Percentiles rank a stretch among this genome's conserved stretches.
Evolutionary conservation across 495 filamentous ascomycete genomes (phyloP).

Genomic region (Aspergillus avenaceus): DNA sequence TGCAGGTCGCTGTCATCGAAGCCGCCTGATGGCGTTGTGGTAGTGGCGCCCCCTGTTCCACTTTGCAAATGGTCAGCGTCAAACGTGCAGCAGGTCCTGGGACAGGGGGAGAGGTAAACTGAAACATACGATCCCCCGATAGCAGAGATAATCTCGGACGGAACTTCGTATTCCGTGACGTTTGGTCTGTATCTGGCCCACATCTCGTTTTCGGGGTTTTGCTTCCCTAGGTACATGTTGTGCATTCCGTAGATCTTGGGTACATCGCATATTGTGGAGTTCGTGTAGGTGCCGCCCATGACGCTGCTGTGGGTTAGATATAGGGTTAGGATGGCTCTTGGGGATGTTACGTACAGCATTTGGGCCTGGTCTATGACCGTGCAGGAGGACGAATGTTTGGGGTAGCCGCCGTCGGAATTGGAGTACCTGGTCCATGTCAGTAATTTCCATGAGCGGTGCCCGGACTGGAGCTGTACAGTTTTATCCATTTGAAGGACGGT

Average conservation of each 20-base stretch:
- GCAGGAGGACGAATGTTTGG: slow-evolving; percentile 5
- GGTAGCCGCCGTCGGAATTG: not conserved
- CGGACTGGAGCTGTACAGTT: not conserved
- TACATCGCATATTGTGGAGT: slow-evolving; percentile 5
- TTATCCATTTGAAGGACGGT: slow-evolving; percentile 8
- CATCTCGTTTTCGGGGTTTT: not conserved
- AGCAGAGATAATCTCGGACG: not conserved
- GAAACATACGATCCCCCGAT: slow-evolving; percentile 8
- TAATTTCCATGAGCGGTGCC: not conserved
- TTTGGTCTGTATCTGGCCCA: slow-evolving; percentile 4
- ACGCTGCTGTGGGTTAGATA: not conserved
- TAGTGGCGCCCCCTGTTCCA: not conserved
- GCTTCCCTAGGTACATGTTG: slow-evolving; percentile 9
- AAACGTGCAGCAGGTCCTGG: not conserved
- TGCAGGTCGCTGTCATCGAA: slow-evolving; percentile 5
- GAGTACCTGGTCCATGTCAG: not conserved
- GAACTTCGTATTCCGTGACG: slow-evolving; percentile 5
- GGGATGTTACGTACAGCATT: slow-evolving; percentile 3
- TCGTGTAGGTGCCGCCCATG: slow-evolving; percentile 6
- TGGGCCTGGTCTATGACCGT: slow-evolving; percentile 3
- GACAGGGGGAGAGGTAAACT: no score
- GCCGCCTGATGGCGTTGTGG: not conserved
- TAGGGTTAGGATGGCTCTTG: not conserved
- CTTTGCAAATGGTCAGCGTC: not conserved
- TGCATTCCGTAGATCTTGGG: slow-evolving; percentile 5